phyloP scores from a whole-genome alignment of 2,329 filamentous ascomycete species.

The Chrysoporthe puriensis region DNA sequence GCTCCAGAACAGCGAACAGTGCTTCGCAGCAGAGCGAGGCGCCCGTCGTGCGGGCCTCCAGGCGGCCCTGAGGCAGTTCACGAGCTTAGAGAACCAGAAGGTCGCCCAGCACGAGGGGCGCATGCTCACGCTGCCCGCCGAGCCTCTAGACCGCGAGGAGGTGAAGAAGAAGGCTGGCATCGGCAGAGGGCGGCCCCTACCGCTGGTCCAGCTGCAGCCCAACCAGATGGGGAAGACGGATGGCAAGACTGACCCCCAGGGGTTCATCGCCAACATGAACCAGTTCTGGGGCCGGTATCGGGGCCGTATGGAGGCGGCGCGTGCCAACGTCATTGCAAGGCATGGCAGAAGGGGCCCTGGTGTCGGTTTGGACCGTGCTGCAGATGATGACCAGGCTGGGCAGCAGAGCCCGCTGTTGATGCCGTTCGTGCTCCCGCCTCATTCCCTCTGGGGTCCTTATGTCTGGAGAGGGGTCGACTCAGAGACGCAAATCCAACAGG shows the following conservation, averaged over 20 bases:
- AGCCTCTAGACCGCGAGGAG: conserved; percentile 33
- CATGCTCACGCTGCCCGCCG: conserved; percentile 41
- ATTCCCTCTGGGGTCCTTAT: conserved; percentile 32
- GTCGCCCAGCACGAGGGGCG: conserved; percentile 41
- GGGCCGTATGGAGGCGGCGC: conserved; percentile 20
- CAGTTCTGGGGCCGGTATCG: conserved; percentile 25
- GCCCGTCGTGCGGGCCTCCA: conserved; percentile 51
- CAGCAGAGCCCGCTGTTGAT: background rate
- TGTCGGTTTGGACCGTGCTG: background rate
- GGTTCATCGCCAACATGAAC: conserved; percentile 26
- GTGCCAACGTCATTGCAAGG: conserved; percentile 14
- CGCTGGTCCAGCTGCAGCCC: conserved; percentile 13
- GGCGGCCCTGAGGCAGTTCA: conserved; percentile 44
- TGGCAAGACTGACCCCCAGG: conserved; percentile 29
- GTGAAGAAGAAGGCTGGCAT: conserved; percentile 25
- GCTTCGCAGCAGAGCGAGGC: conserved; percentile 45
- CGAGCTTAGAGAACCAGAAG: conserved; percentile 42
- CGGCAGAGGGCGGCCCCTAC: conserved; percentile 16
- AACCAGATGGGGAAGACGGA: conserved; percentile 21
- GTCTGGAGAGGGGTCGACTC: conserved; percentile 32
- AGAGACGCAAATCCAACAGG: conserved; percentile 33
- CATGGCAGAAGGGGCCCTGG: background rate
- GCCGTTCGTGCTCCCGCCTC: conserved; percentile 31
- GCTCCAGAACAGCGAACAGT: conserved; percentile 7
- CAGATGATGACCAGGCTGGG: background rate